phyloP scores from a whole-genome alignment of 352 stramenopile genomes.

The Phytophthora hybrid region DNA sequence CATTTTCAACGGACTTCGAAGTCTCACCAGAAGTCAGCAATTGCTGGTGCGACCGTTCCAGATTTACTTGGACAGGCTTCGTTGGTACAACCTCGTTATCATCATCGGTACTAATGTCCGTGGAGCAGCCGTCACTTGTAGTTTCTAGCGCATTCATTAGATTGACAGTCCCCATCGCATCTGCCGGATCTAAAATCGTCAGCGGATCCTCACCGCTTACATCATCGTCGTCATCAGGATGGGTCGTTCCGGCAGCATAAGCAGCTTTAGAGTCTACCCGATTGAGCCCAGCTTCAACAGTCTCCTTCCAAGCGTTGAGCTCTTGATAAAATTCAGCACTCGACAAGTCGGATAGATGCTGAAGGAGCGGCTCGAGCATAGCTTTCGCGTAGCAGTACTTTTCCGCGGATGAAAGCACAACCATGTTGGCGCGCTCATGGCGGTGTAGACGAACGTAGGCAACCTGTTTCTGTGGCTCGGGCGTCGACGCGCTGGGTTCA shows the following conservation, averaged over 20 bases:
- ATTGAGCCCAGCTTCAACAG: slow-evolving; percentile 3
- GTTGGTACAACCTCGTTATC: slow-evolving; percentile 3
- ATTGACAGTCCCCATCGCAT: slow-evolving; percentile 9
- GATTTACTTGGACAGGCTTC: neutral
- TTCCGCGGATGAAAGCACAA: neutral
- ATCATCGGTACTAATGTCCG: neutral
- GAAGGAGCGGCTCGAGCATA: slow-evolving; percentile 6
- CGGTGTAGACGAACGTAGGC: neutral
- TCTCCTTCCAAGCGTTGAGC: slow-evolving; percentile 14
- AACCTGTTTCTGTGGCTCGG: neutral
- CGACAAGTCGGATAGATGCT: slow-evolving; percentile 12
- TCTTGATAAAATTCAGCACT: slow-evolving; percentile 14
- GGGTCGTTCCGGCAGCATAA: neutral
- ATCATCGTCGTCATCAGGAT: neutral
- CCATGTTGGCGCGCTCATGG: neutral
- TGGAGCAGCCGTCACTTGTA: neutral
- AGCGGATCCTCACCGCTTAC: neutral
- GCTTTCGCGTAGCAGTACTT: neutral
- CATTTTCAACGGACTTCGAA: neutral
- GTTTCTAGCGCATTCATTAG: slow-evolving; percentile 10
- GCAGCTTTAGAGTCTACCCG: neutral
- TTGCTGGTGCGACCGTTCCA: neutral
- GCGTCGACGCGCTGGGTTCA: neutral
- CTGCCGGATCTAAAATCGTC: neutral
- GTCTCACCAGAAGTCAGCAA: neutral